Base-by-base conservation (phyloP, 2,329 filamentous ascomycete genomes). In the Fusarium oligoseptatum region DNA sequence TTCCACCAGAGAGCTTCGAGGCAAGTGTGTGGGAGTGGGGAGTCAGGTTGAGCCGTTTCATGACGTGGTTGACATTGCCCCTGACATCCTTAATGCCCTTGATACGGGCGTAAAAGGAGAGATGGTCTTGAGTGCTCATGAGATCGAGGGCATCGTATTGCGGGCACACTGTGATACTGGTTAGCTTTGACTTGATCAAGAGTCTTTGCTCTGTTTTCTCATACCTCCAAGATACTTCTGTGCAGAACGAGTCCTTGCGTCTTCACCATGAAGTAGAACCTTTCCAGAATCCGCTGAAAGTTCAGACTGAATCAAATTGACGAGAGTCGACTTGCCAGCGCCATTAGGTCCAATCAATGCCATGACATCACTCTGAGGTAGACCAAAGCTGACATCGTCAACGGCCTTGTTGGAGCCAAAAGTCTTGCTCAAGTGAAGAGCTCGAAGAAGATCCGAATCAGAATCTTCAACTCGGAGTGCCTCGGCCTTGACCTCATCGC, bases 121-220 rank as follows among this genome's bases (percentile, higher is more conserved):
- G 86, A 75, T 97, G 94, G 78, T 97, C 94, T 1, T 90, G 84
- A 0, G 95, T 94, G 0, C 93, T 96, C 92, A 97, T 94, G 60
- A 92, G 87, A 82, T 97, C 95, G 84, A 96, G 92, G 11, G 95
- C 94, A 79, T 94, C 92, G 77, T 92, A 92, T 80, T 94, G 95
- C 0, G 95, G 94, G 78, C 95, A 97, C 0, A 97, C 94, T 52
- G 94, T 94, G 0, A 87, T 72, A 95, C 24, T 24, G 14, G 12
- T 67, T 43, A 57, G 36, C 50, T 45, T 50, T 12, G n/a, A 15
- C 4, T 48, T 39, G 24, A 20, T 11, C 9, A 39, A 93, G 93
- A 69, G 93, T 88, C 70, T 95, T 92, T 62, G 94, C 85, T 20
- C 89, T 91, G 76, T 95, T 93, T 87, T 75, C 93, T 88, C 6